Evolutionary conservation across 169 alveolate species (phyloP), one percentile per base, ranked within the genome.

Genomic region (Fabrea salina): DNA sequence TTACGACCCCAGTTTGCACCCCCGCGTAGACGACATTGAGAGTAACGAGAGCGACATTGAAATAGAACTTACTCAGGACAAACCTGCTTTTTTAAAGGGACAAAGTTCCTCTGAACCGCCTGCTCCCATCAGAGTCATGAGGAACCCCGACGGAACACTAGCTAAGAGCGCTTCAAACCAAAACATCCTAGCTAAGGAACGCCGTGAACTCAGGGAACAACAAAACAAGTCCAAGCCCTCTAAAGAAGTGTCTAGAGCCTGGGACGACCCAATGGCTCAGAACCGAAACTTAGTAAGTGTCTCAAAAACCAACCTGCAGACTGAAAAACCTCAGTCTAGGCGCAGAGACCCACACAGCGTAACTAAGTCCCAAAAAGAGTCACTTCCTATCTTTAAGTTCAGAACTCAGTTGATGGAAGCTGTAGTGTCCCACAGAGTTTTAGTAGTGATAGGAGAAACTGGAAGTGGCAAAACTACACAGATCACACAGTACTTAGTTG

Each of bases 401-500:
- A 95, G 97, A 64, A 91, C 93, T 3, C 96, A 95, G 67, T 89
- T 98, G 51, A 84, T 97, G 72, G 93, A 93, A 74, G 98, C 98
- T 22, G 94, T 97, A 5, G 82, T 84, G 4, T 94, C 89, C 27
- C 96, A 97, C 74, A 88, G 97, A 81, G 95, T 96, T 30, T 91
- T 98, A 11, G 96, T 98, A 1, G 99, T 98, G 19, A 97, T 98
- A 47, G 99, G 99, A 47, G 99, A 98, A 85, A 98, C 99, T 3
- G 99, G 99, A 13, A 93, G 99, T 61, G 99, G 99, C 0, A 98
- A 98, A 82, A 98, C 99, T 2, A 98, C 99, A 0, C 98, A 97
- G 85, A 95, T 97, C 75, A 97, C 99, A n/a, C 98, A 97, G 84
- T 97, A 97, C 88, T 88, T 97, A 49, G 95, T 89, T 25, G 99